Evolutionary conservation across 2,329 filamentous ascomycete genomes (phyloP).

Genomic region (Hypocrella siamensis): DNA sequence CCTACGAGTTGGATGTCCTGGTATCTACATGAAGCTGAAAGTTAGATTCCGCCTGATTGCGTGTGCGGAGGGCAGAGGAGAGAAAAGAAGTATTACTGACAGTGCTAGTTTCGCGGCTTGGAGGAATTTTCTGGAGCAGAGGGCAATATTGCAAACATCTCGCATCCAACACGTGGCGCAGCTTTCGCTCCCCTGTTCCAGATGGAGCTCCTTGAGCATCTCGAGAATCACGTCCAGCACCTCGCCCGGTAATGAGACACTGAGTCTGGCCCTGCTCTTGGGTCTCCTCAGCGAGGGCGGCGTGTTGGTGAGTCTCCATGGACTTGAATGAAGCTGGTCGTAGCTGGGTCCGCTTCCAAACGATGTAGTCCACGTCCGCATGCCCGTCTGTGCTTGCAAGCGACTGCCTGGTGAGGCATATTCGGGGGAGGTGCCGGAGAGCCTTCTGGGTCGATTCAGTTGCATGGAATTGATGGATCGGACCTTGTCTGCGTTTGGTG

Average conservation of each 20-base stretch:
- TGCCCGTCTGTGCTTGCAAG: slow-evolving; percentile 10
- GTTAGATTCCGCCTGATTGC: no score
- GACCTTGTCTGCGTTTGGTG: slow-evolving; percentile 8
- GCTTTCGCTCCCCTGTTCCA: slow-evolving; percentile 29
- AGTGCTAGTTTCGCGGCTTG: slow-evolving; percentile 33
- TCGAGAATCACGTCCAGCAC: slow-evolving; percentile 41
- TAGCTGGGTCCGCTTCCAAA: slow-evolving; percentile 23
- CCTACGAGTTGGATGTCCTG: slow-evolving; percentile 43
- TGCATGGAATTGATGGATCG: slow-evolving; percentile 10
- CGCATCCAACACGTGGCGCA: slow-evolving; percentile 53
- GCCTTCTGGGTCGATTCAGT: slow-evolving; percentile 21
- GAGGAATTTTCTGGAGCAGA: slow-evolving; percentile 35
- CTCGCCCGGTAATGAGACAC: slow-evolving; percentile 42
- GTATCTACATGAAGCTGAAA: slow-evolving; percentile 30
- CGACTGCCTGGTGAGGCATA: not conserved
- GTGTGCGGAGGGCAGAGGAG: no score
- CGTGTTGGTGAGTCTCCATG: slow-evolving; percentile 4
- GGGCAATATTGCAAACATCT: slow-evolving; percentile 35
- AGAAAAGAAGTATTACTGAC: slow-evolving; percentile 18
- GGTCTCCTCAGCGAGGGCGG: slow-evolving; percentile 1
- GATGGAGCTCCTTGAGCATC: slow-evolving; percentile 35
- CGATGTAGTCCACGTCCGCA: slow-evolving; percentile 12
- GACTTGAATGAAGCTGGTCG: slow-evolving; percentile 20
- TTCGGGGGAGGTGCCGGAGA: slow-evolving; percentile 9
- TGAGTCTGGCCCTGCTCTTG: slow-evolving; percentile 15